Evolutionary conservation across 257 asterid species (phyloP).

Genomic region (Solanum paucissectum): DNA sequence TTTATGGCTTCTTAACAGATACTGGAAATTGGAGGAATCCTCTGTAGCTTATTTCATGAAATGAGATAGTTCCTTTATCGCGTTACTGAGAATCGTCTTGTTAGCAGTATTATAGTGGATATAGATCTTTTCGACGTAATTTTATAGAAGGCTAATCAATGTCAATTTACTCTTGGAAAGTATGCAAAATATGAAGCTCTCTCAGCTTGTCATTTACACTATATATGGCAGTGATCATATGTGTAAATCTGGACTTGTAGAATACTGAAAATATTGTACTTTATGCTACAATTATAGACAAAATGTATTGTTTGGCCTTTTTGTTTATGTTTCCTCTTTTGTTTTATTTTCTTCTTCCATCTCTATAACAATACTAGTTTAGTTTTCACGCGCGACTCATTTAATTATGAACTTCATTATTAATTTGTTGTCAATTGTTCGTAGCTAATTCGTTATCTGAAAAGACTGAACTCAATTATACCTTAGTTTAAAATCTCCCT

Average conservation of each 20-base stretch:
- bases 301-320: background rate
- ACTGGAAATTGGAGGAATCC: slow-evolving; percentile 21
- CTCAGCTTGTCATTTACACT: background rate
- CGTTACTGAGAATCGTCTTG: background rate
- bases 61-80: background rate
- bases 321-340: background rate
- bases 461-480: too few relatives aligned
- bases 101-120: background rate
- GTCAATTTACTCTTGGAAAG: background rate
- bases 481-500: too few relatives aligned
- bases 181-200: background rate
- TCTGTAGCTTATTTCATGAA: background rate
- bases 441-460: too few relatives aligned
- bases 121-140: background rate
- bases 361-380: background rate
- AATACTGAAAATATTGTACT: background rate
- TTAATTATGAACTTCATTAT: too few relatives aligned
- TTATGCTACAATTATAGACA: background rate
- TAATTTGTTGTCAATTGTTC: too few relatives aligned
- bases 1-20: slow-evolving; percentile 32
- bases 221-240: background rate
- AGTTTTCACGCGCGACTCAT: too few relatives aligned
- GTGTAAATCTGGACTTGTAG: background rate
- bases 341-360: background rate
- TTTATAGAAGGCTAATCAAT: background rate